Base-by-base conservation (phyloP, 345 rosid species). In the Xanthoceras sorbifolium region DNA sequence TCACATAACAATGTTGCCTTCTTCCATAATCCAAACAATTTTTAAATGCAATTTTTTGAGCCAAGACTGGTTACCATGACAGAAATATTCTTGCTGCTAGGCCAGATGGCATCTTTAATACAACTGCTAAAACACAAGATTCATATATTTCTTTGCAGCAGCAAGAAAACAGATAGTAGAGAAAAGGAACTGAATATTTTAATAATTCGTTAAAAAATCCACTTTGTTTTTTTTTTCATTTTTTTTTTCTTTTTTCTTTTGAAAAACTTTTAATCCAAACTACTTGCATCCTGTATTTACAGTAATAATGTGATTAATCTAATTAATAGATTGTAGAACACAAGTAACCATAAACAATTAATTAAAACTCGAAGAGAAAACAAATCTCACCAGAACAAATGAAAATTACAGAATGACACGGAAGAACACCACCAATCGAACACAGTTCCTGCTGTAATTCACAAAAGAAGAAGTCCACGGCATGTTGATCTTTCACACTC, bases 391-490 rank as follows among this genome's bases (percentile, higher is more conserved):
- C 90, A 69, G 79, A 82, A 76, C 48, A 65, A 62, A 68, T 17
- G 46, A 48, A 82, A 85, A 75, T 89, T 93, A 93, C 89, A 93
- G 89, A 71, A 93, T 93, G 15, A 93, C 88, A 64, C 84, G 91
- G 76, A 90, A 91, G 81, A 93, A 93, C 77, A 87, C 92, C 84
- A 84, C 90, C 86, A 93, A 79, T 69, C 92, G 92, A 70, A 89
- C 87, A 76, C 82, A 86, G 75, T 82, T 85, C 83, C 89, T 77
- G 92, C 81, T 85, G 79, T 81, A 87, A 82, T 87, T 86, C 89
- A 92, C 84, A 77, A 87, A 89, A 81, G 84, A 85, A 52, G 91
- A 86, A 42, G 85, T 79, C 94, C 94, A 87, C 67, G 94, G 91
- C 98, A 93, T 93, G 84, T 89, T 90, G 87, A 67, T 76, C 62